Conservation (phyloP, 2,329 filamentous ascomycete genomes). For the Exophiala oligosperma region DNA sequence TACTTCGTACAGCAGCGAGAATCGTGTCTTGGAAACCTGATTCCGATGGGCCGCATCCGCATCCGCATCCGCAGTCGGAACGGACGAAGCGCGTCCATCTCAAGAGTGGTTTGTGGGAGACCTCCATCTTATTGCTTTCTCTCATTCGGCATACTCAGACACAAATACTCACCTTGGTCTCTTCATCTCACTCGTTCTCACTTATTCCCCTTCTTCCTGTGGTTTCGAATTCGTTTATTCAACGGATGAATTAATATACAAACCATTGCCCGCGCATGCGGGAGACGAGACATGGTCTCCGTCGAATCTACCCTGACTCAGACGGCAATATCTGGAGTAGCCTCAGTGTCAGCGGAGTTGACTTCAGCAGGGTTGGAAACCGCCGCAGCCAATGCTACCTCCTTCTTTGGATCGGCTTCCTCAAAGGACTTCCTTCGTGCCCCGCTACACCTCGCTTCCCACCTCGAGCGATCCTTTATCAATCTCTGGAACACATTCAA, state of each 20-base stretch:
- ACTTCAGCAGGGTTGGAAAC: constrained; percentile 9
- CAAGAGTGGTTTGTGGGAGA: too few species aligned
- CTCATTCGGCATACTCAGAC: too few species aligned
- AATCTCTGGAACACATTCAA: constrained; percentile 37
- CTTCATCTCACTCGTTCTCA: background rate
- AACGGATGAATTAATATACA: constrained; percentile 14
- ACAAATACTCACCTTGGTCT: background rate
- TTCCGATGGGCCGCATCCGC: too few species aligned
- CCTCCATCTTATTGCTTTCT: too few species aligned
- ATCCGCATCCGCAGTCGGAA: too few species aligned
- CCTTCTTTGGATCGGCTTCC: constrained; percentile 31
- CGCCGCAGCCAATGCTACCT: constrained; percentile 18
- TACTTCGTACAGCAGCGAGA: too few species aligned
- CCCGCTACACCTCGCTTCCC: constrained; percentile 39
- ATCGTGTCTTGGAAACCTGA: too few species aligned
- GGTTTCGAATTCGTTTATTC: background rate
- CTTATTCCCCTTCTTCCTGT: background rate
- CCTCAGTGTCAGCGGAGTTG: constrained; percentile 11
- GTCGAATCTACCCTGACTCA: constrained; percentile 20
- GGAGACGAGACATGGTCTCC: constrained; percentile 24
- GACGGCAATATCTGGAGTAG: constrained; percentile 8
- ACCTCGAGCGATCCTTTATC: constrained; percentile 38
- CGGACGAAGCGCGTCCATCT: too few species aligned
- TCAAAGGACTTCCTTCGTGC: constrained; percentile 36
- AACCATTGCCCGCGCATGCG: constrained; percentile 12